These are phyloP conservation scores for Pestalotiopsis fici DNA, from an alignment of 2,329 filamentous ascomycete genomes.

Conservation along the genomic window DNA sequence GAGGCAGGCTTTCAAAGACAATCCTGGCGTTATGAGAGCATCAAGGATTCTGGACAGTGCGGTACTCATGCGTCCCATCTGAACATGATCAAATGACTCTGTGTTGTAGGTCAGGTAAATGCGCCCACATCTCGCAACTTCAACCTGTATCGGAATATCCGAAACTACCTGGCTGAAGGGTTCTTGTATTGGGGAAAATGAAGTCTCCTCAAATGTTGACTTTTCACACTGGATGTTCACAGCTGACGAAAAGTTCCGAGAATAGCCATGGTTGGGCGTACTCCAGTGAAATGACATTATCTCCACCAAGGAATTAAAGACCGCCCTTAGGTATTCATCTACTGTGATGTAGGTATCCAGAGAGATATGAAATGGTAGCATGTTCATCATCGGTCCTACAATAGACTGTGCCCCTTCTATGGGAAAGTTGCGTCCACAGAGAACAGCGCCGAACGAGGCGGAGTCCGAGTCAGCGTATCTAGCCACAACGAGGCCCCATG, in stretches of 20 bases:
- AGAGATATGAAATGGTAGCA: conserved; percentile 23
- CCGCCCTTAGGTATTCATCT: conserved; percentile 13
- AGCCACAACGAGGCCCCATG: conserved; percentile 35
- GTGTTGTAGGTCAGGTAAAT: not conserved
- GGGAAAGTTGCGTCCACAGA: conserved; percentile 35
- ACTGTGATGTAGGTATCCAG: conserved; percentile 14
- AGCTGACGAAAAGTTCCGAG: conserved; percentile 1
- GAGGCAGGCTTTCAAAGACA: too few relatives aligned
- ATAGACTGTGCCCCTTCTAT: conserved; percentile 25
- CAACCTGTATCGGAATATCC: not conserved
- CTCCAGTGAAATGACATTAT: conserved; percentile 16
- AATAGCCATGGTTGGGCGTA: conserved; percentile 10
- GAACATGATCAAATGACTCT: not conserved
- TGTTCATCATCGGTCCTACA: conserved; percentile 36
- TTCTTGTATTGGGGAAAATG: not conserved
- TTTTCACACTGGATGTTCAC: conserved; percentile 6
- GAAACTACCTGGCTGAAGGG: not conserved
- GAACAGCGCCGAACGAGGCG: conserved; percentile 33
- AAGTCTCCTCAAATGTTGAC: not conserved
- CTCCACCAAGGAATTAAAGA: conserved; percentile 9
- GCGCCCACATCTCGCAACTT: not conserved
- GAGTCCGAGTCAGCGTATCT: conserved; percentile 28
- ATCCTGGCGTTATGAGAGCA: too few relatives aligned
- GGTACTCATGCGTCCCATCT: not conserved
- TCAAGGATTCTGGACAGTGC: too few relatives aligned